phyloP scores from a whole-genome alignment of 2,329 filamentous ascomycete genomes.

The Paraconiothyrium sp. region DNA sequence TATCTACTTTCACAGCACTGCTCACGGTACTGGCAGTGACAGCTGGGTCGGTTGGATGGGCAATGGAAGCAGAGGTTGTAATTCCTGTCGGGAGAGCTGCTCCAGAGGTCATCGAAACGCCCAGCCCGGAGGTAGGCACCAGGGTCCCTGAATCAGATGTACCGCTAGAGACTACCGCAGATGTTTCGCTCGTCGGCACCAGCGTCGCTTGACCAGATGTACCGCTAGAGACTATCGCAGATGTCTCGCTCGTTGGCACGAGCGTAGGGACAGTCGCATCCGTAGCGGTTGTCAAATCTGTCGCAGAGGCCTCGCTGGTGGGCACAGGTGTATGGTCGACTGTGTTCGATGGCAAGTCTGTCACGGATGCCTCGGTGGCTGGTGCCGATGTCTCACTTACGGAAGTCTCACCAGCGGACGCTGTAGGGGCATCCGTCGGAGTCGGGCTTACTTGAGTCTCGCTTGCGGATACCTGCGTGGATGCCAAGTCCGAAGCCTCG shows the following conservation, averaged over 20 bases:
- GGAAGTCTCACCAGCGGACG: constrained; percentile 4
- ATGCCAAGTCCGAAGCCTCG: constrained; percentile 17
- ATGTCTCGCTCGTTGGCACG: background rate
- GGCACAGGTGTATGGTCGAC: constrained; percentile 1
- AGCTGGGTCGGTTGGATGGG: constrained; percentile 9
- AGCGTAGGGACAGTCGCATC: background rate
- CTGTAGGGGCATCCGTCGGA: constrained; percentile 11
- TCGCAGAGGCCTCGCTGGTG: background rate
- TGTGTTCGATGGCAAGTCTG: background rate
- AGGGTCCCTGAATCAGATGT: background rate
- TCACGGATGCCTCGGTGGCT: constrained; percentile 6
- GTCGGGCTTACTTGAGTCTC: constrained; percentile 20
- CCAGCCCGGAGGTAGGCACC: constrained; percentile 5
- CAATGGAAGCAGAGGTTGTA: constrained; percentile 2
- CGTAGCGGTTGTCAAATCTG: no score
- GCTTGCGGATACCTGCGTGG: constrained; percentile 19
- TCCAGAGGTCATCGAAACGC: constrained; percentile 14
- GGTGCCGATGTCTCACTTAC: constrained; percentile 1
- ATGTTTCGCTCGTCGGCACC: background rate
- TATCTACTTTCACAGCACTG: constrained; percentile 8
- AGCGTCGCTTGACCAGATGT: background rate
- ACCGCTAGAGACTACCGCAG: background rate
- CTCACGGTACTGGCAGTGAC: background rate
- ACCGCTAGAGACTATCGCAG: background rate
- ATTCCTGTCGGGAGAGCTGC: constrained; percentile 3